Evolutionary conservation across 257 asterid species (phyloP), one percentile per base, ranked within the genome.

Genomic region (Solanum boliviense): DNA sequence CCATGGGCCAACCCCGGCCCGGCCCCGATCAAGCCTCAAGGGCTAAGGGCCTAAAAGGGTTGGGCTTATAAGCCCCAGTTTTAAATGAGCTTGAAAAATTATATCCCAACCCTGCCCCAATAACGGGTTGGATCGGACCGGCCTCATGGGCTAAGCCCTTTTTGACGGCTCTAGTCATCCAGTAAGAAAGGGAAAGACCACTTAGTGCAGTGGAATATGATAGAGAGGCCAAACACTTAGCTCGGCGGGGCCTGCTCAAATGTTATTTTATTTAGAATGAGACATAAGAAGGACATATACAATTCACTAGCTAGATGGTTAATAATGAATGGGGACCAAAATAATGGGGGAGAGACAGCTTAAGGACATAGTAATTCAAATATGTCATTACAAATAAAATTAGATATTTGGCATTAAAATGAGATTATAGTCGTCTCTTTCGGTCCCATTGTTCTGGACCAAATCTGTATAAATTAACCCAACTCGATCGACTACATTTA

Each of bases 361-460:
- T 62, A 72, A 79, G 81, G 89, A 85, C 88, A 89, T 41, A 13
- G 75, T 91, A 48, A 82, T 85, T 87, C 87, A 90, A 82, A 82
- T 88, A 67, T 76, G 44, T 52, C 70, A 67, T 78, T 27, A 32
- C 87, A 83, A 70, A 38, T 52, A 76, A 23, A 11, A 89, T 74
- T 52, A 75, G 84, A 89, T 89, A 88, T 83, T 78, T 88, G 88
- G 90, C 84, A 84, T 76, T 86, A 87, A 88, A 73, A 58, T 75
- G 82, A 81, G 52, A 86, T 52, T 67, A 31, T 72, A 35, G 38
- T 27, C 35, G 4, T 78, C 84, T 78, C 5, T 4, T 78, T 41
- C 8, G 84, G 62, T 41, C 83, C 83, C 56, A 75, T 38, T 11
- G 32, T 13, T 27, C 25, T 79, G 84, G 84, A 79, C 65, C 15